Conservation (phyloP, 1,284 basidiomycete genomes). For the Ustilago trichophora region DNA sequence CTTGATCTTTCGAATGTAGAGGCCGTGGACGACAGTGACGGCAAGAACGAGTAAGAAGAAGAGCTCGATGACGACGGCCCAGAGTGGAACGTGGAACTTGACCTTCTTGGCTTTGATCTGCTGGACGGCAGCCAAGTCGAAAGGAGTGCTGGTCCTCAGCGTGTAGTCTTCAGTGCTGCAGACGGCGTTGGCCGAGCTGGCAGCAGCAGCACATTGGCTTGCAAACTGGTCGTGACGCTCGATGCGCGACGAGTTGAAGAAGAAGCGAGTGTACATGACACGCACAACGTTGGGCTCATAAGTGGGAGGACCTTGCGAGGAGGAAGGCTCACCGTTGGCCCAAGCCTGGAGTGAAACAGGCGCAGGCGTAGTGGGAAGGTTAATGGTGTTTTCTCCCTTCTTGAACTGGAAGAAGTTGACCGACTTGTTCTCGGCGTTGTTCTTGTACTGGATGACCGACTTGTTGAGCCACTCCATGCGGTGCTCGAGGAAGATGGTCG, state of each 20-base stretch:
- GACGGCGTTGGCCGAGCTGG: constrained; percentile 16
- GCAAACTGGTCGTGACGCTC: constrained; percentile 45
- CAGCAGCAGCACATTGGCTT: constrained; percentile 29
- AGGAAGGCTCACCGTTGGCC: constrained; percentile 48
- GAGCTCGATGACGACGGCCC: constrained; percentile 36
- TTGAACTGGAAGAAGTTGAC: constrained; percentile 25
- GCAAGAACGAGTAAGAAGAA: constrained; percentile 35
- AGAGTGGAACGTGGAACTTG: constrained; percentile 36
- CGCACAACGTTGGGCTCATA: constrained; percentile 34
- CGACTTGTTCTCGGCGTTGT: constrained; percentile 38
- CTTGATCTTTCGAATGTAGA: constrained; percentile 41
- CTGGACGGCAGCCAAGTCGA: constrained; percentile 17
- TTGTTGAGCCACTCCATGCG: constrained; percentile 56
- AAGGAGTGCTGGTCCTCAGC: constrained; percentile 45
- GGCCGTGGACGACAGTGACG: constrained; percentile 46
- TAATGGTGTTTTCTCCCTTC: constrained; percentile 33
- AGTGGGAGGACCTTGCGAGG: constrained; percentile 45
- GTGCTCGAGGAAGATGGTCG: constrained; percentile 43
- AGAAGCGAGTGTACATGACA: constrained; percentile 57
- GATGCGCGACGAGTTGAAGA: constrained; percentile 57
- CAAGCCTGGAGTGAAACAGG: constrained; percentile 48
- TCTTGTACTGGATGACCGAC: constrained; percentile 43
- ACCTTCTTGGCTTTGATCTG: constrained; percentile 19
- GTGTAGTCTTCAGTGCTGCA: constrained; percentile 56
- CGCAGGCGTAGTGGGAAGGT: constrained; percentile 48